phyloP scores from a whole-genome alignment of 306 rosid species.

The Prunus fruticosa region DNA sequence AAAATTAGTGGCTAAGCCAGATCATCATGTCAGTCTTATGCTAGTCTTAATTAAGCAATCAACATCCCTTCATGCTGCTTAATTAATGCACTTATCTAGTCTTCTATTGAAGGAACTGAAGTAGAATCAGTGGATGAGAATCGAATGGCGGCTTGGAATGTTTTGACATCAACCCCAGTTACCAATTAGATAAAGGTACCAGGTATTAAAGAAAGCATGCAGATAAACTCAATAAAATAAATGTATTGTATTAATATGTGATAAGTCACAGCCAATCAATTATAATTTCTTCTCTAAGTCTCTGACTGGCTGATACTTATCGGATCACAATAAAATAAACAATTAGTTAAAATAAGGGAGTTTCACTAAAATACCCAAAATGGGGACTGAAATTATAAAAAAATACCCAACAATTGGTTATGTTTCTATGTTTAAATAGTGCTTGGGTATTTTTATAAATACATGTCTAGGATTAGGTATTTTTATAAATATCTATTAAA shows the following conservation, averaged over 20 bases:
- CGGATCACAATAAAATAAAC: not conserved
- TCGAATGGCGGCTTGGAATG: not conserved
- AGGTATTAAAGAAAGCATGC: slow-evolving; percentile 1
- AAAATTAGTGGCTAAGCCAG: not conserved
- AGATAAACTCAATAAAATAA: not conserved
- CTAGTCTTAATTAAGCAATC: too few species aligned
- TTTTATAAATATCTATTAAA: too few species aligned
- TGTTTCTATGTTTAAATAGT: too few species aligned
- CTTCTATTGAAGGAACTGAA: not conserved
- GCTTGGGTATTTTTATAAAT: too few species aligned
- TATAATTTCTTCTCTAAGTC: not conserved
- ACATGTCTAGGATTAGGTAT: too few species aligned
- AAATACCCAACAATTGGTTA: too few species aligned
- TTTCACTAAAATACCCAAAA: too few species aligned
- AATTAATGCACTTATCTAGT: too few species aligned
- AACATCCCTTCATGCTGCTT: not conserved
- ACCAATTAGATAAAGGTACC: not conserved
- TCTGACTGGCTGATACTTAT: slow-evolving; percentile 1
- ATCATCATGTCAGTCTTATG: not conserved
- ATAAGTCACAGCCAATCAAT: not conserved
- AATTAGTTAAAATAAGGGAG: too few species aligned
- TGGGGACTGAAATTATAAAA: too few species aligned
- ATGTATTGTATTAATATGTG: not conserved
- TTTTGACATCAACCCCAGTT: not conserved
- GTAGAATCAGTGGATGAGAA: not conserved